Conservation (phyloP, 2,329 filamentous ascomycete genomes). For the Epichloe sibirici region DNA sequence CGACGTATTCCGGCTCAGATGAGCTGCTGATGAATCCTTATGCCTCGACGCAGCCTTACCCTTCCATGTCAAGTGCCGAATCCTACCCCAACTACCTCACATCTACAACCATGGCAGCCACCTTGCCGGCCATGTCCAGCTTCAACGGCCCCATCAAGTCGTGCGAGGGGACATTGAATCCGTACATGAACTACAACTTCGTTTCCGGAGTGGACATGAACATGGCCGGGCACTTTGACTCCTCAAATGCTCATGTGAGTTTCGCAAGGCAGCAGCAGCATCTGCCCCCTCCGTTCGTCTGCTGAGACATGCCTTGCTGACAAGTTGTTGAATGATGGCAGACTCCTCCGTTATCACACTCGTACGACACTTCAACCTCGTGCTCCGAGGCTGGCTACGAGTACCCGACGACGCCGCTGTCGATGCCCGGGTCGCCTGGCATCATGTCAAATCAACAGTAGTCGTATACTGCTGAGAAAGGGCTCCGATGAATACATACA, state of each 20-base stretch:
- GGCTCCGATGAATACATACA: too few relatives aligned
- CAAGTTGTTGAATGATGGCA: constrained; percentile 24
- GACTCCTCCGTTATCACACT: constrained; percentile 68
- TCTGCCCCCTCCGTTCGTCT: constrained; percentile 20
- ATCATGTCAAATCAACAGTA: constrained; percentile 22
- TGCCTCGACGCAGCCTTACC: constrained; percentile 39
- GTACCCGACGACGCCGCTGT: constrained; percentile 58
- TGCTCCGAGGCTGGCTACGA: constrained; percentile 51
- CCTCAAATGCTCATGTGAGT: constrained; percentile 66
- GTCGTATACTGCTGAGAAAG: not conserved
- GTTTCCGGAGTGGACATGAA: constrained; percentile 53
- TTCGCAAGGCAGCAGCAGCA: constrained; percentile 25
- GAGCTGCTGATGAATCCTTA: constrained; percentile 50
- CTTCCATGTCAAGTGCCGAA: constrained; percentile 37
- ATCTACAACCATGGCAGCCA: constrained; percentile 41
- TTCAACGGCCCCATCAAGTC: constrained; percentile 43
- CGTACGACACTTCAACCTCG: constrained; percentile 54
- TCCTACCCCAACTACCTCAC: constrained; percentile 44
- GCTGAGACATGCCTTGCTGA: constrained; percentile 36
- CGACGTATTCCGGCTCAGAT: constrained; percentile 54
- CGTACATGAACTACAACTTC: constrained; percentile 57
- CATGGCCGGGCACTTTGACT: constrained; percentile 49
- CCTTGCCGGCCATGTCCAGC: constrained; percentile 52
- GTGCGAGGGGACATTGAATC: constrained; percentile 47
- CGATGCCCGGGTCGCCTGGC: constrained; percentile 58